A percentile compares a stretch with the other conserved stretches of the same genome.
These are phyloP conservation scores for Ogataea degrootiae DNA, from an alignment of 805 yeast genomes.

Conservation along the genomic window DNA sequence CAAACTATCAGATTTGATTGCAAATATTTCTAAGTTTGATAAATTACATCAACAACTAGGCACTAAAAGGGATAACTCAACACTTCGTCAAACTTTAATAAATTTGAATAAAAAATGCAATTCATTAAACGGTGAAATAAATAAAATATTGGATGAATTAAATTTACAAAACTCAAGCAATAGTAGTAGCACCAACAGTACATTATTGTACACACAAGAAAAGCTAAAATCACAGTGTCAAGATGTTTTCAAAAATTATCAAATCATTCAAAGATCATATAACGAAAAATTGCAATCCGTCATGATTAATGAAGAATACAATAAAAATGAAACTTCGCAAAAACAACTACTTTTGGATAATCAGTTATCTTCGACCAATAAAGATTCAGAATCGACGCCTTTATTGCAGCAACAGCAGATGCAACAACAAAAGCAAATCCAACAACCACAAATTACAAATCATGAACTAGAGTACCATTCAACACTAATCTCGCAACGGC, in stretches of 20 bases:
- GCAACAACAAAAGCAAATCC: slow-evolving; percentile 19
- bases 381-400: slow-evolving; percentile 13
- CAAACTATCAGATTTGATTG: slow-evolving; percentile 25
- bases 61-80: slow-evolving; percentile 42
- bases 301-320: slow-evolving; percentile 27
- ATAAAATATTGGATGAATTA: slow-evolving; percentile 10
- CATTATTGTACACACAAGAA: slow-evolving; percentile 38
- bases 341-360: background rate
- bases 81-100: slow-evolving; percentile 31
- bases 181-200: slow-evolving; percentile 5
- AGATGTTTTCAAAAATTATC: slow-evolving; percentile 44
- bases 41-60: slow-evolving; percentile 48
- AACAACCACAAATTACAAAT: slow-evolving; percentile 26
- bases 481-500: slow-evolving; percentile 64
- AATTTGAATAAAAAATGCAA: slow-evolving; percentile 15
- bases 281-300: slow-evolving; percentile 43
- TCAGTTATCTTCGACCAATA: slow-evolving; percentile 2
- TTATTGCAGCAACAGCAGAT: slow-evolving; percentile 21
- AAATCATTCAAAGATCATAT: slow-evolving; percentile 39
- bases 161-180: slow-evolving; percentile 1
- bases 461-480: slow-evolving; percentile 56
- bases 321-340: slow-evolving; percentile 11
- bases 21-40: slow-evolving; percentile 47
- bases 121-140: slow-evolving; percentile 12
- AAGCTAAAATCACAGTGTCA: slow-evolving; percentile 54